Base-by-base conservation (phyloP, 1,139 yeast genomes). In the Sugiyamaella neomexicana region DNA sequence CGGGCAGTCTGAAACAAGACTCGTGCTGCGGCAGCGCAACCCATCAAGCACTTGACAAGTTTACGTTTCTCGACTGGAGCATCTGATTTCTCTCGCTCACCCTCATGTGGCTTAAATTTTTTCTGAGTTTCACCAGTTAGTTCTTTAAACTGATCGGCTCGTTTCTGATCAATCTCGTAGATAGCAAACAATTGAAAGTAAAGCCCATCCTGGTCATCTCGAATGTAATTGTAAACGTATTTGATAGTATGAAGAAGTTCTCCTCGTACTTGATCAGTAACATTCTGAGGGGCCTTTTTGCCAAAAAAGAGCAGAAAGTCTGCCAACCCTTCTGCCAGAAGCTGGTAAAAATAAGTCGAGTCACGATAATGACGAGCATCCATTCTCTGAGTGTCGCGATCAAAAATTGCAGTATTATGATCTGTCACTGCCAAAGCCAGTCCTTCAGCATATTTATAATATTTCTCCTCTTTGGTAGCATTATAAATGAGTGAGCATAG, bases 1-100 rank as follows among this genome's bases (percentile, higher is more conserved):
- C 89, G 73, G 1, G 86, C 89, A 39, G 84, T 85, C 67, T 83
- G 89, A 70, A 83, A 82, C 68, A 84, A 83, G 3, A 81, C 77
- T 62, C 89, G 75, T 3, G 89, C 88, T 16, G 89, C 89, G 5
- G 86, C 74, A 8, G 82, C 89, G 50, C 76, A 74, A 1, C 86
- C 86, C 75, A 85, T 83, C 60, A 85, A 72, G 56, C 84, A 80
- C 65, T 83, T 82, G 17, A 73, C 75, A 58, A 75, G 65, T 58
- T 78, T 65, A 70, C 80, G 61, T 57, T 72, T 57, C 42, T 67
- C 73, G 25, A 58, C 53, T 1, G 65, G 63, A 17, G 74, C 80
- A 50, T 74, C 77, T n/a, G 61, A 62, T 46, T 69, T 66, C 41
- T 67, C 75, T 34, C 80, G 73, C 65, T 79, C 82, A 52, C 79